Evolutionary conservation across 345 rosid species (phyloP).

Genomic region (Brassica napus): DNA sequence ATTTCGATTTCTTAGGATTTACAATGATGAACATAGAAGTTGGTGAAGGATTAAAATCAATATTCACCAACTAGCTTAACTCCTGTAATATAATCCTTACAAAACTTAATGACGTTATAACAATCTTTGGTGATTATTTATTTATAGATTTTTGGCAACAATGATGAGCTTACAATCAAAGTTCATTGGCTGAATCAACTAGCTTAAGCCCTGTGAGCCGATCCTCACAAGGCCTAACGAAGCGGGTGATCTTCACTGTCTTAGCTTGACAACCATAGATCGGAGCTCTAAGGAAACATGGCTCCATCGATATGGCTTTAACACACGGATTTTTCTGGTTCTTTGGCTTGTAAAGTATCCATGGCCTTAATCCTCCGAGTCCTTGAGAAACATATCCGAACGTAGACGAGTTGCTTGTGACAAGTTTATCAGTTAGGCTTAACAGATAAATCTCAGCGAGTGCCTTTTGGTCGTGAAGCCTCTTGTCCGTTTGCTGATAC

Average conservation of each 20-base stretch:
- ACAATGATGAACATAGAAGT: neutral
- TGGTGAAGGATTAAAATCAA: too few species aligned
- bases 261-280: conserved; percentile 32
- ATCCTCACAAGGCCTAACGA: conserved; percentile 47
- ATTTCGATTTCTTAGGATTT: too few species aligned
- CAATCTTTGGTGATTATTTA: too few species aligned
- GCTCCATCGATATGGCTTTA: conserved; percentile 38
- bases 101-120: too few species aligned
- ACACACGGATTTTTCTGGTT: conserved; percentile 18
- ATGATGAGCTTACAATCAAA: neutral
- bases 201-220: conserved; percentile 37
- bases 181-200: conserved; percentile 14
- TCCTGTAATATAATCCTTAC: too few species aligned
- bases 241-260: conserved; percentile 10
- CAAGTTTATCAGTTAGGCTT: neutral
- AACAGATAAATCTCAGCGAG: neutral
- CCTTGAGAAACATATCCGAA: neutral
- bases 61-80: too few species aligned
- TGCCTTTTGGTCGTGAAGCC: neutral
- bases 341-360: neutral
- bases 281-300: conserved; percentile 42
- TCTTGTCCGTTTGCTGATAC: neutral
- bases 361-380: neutral
- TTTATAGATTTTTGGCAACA: neutral
- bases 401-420: neutral